Conservation (phyloP, 2,329 filamentous ascomycete species). For the Xylaria arbuscula region DNA sequence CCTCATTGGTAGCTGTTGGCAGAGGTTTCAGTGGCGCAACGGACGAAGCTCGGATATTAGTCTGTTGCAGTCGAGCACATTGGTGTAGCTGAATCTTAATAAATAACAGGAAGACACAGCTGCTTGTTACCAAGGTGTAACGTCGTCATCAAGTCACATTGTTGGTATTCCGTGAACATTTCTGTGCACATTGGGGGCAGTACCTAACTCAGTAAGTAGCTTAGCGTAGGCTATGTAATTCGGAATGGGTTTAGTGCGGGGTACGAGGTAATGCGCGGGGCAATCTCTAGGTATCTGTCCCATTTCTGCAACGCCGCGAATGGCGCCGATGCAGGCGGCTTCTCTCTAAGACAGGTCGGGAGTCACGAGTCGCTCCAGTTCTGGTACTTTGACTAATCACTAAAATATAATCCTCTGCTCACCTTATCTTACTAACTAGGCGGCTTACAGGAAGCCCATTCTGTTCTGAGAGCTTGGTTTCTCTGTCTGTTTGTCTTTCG, state of each 20-base stretch:
- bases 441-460: neutral
- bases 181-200: neutral
- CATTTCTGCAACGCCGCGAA: neutral
- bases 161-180: neutral
- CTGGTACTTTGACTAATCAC: neutral
- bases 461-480: neutral
- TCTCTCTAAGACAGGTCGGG: neutral
- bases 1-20: neutral
- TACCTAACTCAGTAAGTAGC: neutral
- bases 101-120: slow-evolving; percentile 4
- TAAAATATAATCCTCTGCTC: neutral
- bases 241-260: slow-evolving; percentile 37
- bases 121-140: neutral
- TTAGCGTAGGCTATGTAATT: neutral
- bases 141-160: neutral
- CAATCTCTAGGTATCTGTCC: neutral
- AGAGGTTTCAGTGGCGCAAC: slow-evolving; percentile 8
- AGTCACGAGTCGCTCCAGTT: slow-evolving; percentile 7
- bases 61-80: slow-evolving; percentile 8
- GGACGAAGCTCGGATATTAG: slow-evolving; percentile 1
- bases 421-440: neutral
- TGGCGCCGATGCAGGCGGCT: slow-evolving; percentile 32
- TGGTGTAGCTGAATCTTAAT: slow-evolving; percentile 23
- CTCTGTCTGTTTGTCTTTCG: neutral
- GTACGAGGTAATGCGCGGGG: slow-evolving; percentile 26